These are phyloP conservation scores for Podila clonocystis DNA, from an alignment of 192 early-diverging fungal genomes.

Conservation along the genomic window DNA sequence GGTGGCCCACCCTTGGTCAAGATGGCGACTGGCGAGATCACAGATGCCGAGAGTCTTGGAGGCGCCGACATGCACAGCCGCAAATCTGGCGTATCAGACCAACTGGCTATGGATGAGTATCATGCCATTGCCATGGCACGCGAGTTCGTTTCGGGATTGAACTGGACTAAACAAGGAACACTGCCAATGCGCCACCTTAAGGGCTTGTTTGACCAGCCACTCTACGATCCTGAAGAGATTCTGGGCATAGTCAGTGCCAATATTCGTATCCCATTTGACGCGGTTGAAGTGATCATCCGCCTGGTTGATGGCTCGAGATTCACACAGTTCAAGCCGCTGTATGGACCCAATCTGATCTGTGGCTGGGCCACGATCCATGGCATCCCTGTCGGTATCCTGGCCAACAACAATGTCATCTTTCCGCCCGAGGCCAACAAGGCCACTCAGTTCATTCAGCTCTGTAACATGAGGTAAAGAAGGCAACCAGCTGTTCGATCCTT, in stretches of 20 bases:
- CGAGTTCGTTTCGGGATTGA: constrained; percentile 65
- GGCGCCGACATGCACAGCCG: constrained; percentile 77
- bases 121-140: constrained; percentile 72
- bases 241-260: constrained; percentile 75
- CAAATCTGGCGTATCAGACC: constrained; percentile 68
- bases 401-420: constrained; percentile 72
- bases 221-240: constrained; percentile 67
- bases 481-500: too few relatives aligned
- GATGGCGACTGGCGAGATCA: constrained; percentile 74
- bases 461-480: constrained; percentile 50
- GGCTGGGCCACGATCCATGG: constrained; percentile 76
- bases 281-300: constrained; percentile 68
- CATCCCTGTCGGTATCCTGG: constrained; percentile 72
- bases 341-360: constrained; percentile 68
- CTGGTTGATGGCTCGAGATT: constrained; percentile 74
- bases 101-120: constrained; percentile 67
- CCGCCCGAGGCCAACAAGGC: constrained; percentile 72
- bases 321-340: constrained; percentile 70
- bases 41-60: constrained; percentile 71
- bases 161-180: constrained; percentile 63
- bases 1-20: constrained; percentile 75
- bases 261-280: constrained; percentile 71
- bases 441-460: constrained; percentile 73
- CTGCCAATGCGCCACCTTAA: constrained; percentile 55
- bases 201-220: constrained; percentile 61